Conservation (phyloP, 2,329 filamentous ascomycete genomes). For the Ascochyta lentis region DNA sequence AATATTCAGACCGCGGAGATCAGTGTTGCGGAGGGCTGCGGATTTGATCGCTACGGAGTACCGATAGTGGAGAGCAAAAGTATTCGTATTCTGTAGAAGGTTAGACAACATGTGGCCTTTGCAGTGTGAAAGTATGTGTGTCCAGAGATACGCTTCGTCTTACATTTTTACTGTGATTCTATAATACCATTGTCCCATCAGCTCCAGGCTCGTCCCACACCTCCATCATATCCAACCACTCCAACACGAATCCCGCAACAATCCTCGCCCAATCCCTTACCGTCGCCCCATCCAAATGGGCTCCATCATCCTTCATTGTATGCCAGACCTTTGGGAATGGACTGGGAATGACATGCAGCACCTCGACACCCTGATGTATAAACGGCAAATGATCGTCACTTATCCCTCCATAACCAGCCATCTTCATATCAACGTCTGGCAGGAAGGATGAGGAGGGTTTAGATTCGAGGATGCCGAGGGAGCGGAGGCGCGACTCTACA, state of each 20-base stretch:
- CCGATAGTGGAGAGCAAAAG: background rate
- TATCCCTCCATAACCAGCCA: slow-evolving; percentile 55
- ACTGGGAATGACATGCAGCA: slow-evolving; percentile 86
- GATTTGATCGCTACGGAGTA: slow-evolving; percentile 23
- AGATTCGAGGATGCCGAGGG: slow-evolving; percentile 68
- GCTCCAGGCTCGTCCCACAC: slow-evolving; percentile 36
- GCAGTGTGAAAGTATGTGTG: no score
- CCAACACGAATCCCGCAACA: slow-evolving; percentile 80
- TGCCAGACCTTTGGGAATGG: slow-evolving; percentile 91
- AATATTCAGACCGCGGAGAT: slow-evolving; percentile 36
- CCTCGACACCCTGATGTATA: slow-evolving; percentile 81
- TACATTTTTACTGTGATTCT: background rate
- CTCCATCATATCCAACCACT: slow-evolving; percentile 86
- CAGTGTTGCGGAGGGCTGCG: slow-evolving; percentile 36
- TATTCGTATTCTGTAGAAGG: no score
- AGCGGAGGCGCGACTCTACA: slow-evolving; percentile 76
- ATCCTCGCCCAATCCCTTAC: slow-evolving; percentile 89
- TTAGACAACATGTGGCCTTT: no score
- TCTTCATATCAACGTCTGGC: slow-evolving; percentile 50
- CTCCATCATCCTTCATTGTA: slow-evolving; percentile 79
- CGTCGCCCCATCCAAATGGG: slow-evolving; percentile 80
- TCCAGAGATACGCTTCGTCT: no score
- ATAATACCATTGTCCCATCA: background rate
- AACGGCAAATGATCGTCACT: slow-evolving; percentile 94
- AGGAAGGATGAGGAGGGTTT: slow-evolving; percentile 61